These are phyloP conservation scores for Melastoma malabathricum DNA, from an alignment of 345 rosid species.

Conservation along the genomic window DNA sequence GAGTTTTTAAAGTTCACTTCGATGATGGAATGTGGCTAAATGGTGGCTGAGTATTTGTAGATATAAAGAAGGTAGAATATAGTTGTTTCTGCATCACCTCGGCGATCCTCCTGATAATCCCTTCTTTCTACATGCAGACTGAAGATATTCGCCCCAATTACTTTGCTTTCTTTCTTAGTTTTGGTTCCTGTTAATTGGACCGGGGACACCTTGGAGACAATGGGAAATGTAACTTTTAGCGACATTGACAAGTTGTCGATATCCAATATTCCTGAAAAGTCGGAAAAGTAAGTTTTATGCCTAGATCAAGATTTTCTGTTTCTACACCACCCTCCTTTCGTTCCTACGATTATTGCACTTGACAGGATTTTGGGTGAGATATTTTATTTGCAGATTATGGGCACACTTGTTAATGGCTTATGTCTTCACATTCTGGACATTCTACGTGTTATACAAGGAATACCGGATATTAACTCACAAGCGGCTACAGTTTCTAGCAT, in stretches of 20 bases:
- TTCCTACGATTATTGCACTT: no score
- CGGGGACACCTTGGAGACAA: conserved; percentile 42
- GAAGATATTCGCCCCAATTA: conserved; percentile 71
- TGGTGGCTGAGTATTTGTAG: no score
- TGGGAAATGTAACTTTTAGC: conserved; percentile 42
- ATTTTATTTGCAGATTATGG: conserved; percentile 54
- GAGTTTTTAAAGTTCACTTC: no score
- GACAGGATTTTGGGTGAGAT: no score
- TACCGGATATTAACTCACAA: conserved; percentile 58
- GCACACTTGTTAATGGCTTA: conserved; percentile 83
- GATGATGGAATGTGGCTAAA: no score
- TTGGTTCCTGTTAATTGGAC: conserved; percentile 92
- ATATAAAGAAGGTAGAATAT: no score
- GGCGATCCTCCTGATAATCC: no score
- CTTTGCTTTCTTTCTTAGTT: conserved; percentile 51
- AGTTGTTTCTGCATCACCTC: no score
- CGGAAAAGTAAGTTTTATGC: no score
- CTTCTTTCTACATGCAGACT: no score
- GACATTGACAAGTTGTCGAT: conserved; percentile 78
- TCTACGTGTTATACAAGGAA: conserved; percentile 69
- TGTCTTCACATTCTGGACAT: conserved; percentile 84
- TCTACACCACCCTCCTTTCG: no score
- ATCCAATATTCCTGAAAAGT: conserved; percentile 59
- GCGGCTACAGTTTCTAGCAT: conserved; percentile 86
- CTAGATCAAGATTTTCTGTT: no score